These are phyloP conservation scores for Mortierella hygrophila DNA, from an alignment of 192 early-diverging fungal genomes.

Conservation along the genomic window DNA sequence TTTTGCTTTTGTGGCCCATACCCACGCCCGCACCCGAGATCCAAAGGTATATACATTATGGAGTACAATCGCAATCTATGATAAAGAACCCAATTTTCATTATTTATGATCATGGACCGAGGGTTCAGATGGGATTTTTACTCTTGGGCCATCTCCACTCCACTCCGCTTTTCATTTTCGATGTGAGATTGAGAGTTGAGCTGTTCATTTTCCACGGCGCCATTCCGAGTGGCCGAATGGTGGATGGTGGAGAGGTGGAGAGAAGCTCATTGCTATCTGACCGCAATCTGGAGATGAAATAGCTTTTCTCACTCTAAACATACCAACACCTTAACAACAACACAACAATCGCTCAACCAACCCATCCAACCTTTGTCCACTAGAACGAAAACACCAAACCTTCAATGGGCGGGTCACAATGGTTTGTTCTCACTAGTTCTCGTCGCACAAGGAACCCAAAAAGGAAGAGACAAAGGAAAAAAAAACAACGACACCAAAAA, in stretches of 20 bases:
- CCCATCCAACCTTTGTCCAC: too few species aligned
- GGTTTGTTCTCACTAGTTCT: not conserved
- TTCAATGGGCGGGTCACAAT: not conserved
- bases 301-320: not conserved
- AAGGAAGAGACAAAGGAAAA: not conserved
- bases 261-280: not conserved
- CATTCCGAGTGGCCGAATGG: not conserved
- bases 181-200: not conserved
- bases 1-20: not conserved
- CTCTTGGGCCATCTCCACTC: not conserved
- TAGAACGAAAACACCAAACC: not conserved
- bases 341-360: not conserved
- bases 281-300: not conserved
- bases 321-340: not conserved
- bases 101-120: not conserved
- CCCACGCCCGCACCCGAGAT: too few species aligned
- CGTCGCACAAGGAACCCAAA: not conserved
- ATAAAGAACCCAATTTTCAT: not conserved
- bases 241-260: not conserved
- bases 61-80: slow-evolving; percentile 5
- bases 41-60: not conserved
- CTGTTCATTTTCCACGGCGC: not conserved
- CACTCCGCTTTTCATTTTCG: not conserved
- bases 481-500: not conserved
- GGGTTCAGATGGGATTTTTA: not conserved